Percentiles rank a stretch among this genome's conserved stretches.
Evolutionary conservation across 306 rosid genomes (phyloP).

Genomic region (Casuarina glauca): DNA sequence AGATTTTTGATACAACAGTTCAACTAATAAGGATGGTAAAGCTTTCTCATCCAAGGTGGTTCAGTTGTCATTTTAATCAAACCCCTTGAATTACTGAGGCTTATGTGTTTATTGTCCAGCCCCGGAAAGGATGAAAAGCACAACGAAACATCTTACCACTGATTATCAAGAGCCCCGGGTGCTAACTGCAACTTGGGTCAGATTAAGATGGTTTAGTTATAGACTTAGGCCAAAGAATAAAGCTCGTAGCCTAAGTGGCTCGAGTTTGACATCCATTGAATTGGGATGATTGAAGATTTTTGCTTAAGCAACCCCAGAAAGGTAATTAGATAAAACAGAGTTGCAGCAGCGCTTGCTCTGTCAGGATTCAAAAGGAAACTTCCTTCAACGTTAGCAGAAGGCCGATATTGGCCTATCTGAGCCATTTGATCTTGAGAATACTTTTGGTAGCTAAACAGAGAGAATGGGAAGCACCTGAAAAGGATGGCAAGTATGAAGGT

Average conservation of each 20-base stretch:
- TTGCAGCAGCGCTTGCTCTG: background rate
- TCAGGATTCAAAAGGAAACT: background rate
- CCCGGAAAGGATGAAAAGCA: too few species aligned
- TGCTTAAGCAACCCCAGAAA: background rate
- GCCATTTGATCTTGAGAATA: background rate
- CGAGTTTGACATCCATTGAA: background rate
- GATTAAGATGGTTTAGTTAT: too few species aligned
- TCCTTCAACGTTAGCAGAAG: background rate
- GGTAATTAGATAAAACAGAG: background rate
- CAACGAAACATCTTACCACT: too few species aligned
- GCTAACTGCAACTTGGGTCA: too few species aligned
- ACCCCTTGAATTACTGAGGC: background rate
- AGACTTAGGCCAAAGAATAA: too few species aligned
- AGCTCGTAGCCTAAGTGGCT: too few species aligned
- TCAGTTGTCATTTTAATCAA: background rate
- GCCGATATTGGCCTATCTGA: background rate
- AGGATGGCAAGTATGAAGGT: slow-evolving; percentile 87
- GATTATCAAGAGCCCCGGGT: too few species aligned
- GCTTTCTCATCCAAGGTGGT: background rate
- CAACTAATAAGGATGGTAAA: background rate
- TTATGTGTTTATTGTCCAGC: background rate
- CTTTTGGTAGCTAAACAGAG: background rate
- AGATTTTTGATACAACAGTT: background rate
- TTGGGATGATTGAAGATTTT: background rate
- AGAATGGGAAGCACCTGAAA: slow-evolving; percentile 58